Evolutionary conservation across 2,329 filamentous ascomycete genomes (phyloP).

Genomic region (Curvularia sp.): DNA sequence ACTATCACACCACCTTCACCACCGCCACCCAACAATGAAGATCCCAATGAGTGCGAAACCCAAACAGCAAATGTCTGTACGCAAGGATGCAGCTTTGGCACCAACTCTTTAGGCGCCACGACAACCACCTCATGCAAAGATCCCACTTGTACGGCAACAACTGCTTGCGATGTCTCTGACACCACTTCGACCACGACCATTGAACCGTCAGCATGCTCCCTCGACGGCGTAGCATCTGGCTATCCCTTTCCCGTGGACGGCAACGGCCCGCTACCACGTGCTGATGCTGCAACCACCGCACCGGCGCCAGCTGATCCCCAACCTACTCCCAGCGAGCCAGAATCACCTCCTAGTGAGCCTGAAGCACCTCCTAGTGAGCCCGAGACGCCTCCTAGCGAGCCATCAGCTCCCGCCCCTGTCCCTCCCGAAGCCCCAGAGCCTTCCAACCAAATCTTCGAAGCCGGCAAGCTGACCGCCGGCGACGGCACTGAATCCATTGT

Average conservation of each 20-base stretch:
- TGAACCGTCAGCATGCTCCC: not conserved
- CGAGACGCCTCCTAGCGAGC: not conserved
- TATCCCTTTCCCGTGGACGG: not conserved
- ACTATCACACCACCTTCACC: not conserved
- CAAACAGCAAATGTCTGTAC: not conserved
- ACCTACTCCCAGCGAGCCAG: not conserved
- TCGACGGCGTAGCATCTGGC: not conserved
- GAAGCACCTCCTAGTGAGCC: not conserved
- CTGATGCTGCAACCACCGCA: not conserved
- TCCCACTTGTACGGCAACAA: not conserved
- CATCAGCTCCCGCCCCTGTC: not conserved
- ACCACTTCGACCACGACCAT: not conserved
- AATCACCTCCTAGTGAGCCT: not conserved
- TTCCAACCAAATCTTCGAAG: not conserved
- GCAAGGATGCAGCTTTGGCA: slow-evolving; percentile 1
- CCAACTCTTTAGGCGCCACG: not conserved
- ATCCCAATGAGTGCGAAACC: not conserved
- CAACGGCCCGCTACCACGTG: not conserved
- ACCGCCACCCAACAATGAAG: not conserved
- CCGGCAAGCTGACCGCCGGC: not conserved
- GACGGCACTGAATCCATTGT: not conserved
- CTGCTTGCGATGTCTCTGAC: not conserved
- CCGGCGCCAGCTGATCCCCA: not conserved
- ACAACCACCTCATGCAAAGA: slow-evolving; percentile 3
- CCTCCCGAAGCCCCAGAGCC: not conserved